phyloP scores from a whole-genome alignment of 768 basidiomycete species.

The Tephrocybe sp. region DNA sequence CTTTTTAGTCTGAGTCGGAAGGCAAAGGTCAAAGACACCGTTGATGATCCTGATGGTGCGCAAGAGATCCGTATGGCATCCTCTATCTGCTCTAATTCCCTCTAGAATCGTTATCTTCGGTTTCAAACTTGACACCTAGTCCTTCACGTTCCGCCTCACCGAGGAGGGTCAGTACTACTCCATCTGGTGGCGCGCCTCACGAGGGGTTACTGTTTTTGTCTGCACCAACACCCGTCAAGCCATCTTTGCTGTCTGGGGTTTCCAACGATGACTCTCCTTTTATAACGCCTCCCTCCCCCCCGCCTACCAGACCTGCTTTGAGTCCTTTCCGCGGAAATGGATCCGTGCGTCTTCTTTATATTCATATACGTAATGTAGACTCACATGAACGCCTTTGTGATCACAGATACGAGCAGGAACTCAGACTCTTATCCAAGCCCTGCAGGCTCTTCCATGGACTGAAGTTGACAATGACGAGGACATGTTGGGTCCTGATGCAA shows the following conservation, averaged over 20 bases:
- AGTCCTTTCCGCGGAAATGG: constrained; percentile 62
- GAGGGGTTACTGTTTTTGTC: constrained; percentile 48
- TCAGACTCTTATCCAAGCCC: constrained; percentile 84
- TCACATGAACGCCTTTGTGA: constrained; percentile 1
- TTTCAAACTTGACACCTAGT: constrained; percentile 28
- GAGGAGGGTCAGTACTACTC: constrained; percentile 10
- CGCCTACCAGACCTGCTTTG: constrained; percentile 41
- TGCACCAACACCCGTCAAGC: constrained; percentile 16
- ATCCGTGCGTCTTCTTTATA: constrained; percentile 50
- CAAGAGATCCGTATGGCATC: not conserved
- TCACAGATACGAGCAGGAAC: constrained; percentile 82
- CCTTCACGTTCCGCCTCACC: constrained; percentile 30
- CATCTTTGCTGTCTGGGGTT: not conserved
- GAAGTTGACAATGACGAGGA: constrained; percentile 73
- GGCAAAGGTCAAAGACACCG: constrained; percentile 42
- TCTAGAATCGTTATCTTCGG: constrained; percentile 22
- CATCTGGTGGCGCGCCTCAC: constrained; percentile 17
- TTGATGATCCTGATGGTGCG: constrained; percentile 31
- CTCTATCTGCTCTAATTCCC: constrained; percentile 6
- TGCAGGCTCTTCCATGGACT: constrained; percentile 82
- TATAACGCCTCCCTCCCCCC: constrained; percentile 72
- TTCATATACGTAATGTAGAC: constrained; percentile 8
- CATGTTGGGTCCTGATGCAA: constrained; percentile 36
- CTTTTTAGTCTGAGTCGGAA: constrained; percentile 56
- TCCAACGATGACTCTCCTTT: constrained; percentile 48